phyloP scores from a whole-genome alignment of 1,284 basidiomycete genomes.

The Malassezia nana region DNA sequence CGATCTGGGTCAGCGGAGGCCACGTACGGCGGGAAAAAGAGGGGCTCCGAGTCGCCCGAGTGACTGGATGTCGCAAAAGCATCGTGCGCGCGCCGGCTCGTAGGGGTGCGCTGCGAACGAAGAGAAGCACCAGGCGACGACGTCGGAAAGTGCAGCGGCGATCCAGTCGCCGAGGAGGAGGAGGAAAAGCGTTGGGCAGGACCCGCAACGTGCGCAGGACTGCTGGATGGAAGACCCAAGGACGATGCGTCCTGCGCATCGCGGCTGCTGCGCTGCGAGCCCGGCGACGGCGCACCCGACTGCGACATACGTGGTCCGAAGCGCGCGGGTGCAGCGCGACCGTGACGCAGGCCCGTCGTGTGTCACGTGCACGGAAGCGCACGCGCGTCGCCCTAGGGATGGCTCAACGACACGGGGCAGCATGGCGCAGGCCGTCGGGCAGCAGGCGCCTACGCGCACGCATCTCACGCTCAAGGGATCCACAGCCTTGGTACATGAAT shows the following conservation, averaged over 20 bases:
- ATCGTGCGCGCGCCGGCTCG: constrained; percentile 18
- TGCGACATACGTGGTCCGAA: constrained; percentile 1
- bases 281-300: not conserved
- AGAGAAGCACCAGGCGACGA: constrained; percentile 34
- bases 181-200: constrained; percentile 16
- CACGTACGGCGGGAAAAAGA: constrained; percentile 39
- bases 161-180: constrained; percentile 21
- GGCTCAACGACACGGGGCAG: not conserved
- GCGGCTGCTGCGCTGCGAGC: constrained; percentile 2
- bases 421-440: constrained; percentile 13
- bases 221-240: constrained; percentile 38
- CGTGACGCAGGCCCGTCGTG: not conserved
- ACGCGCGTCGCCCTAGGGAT: constrained; percentile 1
- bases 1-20: constrained; percentile 10
- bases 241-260: constrained; percentile 27
- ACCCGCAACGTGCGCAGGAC: constrained; percentile 30
- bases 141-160: constrained; percentile 39
- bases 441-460: constrained; percentile 30
- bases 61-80: constrained; percentile 27
- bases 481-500: constrained; percentile 88
- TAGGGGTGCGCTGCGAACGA: constrained; percentile 20
- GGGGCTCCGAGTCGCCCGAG: constrained; percentile 27
- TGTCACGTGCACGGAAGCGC: not conserved
- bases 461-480: constrained; percentile 77
- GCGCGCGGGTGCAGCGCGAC: not conserved